These are phyloP conservation scores for Malus asiatica DNA, from an alignment of 306 rosid species.

Conservation along the genomic window DNA sequence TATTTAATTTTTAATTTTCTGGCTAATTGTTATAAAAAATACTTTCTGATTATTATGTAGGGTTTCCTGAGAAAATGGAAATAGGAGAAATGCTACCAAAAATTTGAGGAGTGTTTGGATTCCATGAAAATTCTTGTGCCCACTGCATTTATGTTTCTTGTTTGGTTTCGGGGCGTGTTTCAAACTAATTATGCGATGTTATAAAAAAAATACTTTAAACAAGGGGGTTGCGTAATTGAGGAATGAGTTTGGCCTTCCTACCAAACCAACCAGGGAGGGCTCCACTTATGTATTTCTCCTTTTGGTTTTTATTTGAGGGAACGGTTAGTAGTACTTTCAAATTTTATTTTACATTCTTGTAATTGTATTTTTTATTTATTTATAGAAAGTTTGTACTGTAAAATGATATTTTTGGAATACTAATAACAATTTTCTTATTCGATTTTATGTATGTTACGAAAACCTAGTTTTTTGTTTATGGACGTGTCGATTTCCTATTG, in stretches of 20 bases:
- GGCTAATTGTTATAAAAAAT: slow-evolving; percentile 20
- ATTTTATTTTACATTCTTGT: no score
- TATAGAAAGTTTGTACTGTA: no score
- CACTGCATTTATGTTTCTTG: slow-evolving; percentile 17
- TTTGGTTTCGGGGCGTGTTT: slow-evolving; percentile 8
- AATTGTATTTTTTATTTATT: no score
- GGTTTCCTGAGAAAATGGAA: slow-evolving; percentile 58
- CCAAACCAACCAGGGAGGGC: slow-evolving; percentile 10
- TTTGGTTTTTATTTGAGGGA: no score
- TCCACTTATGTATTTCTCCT: background rate
- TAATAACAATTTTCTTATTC: no score
- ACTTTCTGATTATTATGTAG: slow-evolving; percentile 24
- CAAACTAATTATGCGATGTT: no score
- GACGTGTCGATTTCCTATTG: background rate
- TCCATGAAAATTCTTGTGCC: slow-evolving; percentile 24
- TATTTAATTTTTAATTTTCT: background rate
- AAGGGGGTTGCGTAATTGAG: background rate
- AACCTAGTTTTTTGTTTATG: background rate
- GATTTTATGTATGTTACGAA: background rate
- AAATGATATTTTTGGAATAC: fast-evolving
- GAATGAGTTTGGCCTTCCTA: background rate
- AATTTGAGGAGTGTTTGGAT: slow-evolving; percentile 51
- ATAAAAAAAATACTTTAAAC: background rate
- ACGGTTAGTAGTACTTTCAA: no score
- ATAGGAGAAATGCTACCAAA: slow-evolving; percentile 14